Evolutionary conservation across 2,329 filamentous ascomycete genomes (phyloP), one percentile per base, ranked within the genome.

Genomic region (Neofusicoccum sp.): DNA sequence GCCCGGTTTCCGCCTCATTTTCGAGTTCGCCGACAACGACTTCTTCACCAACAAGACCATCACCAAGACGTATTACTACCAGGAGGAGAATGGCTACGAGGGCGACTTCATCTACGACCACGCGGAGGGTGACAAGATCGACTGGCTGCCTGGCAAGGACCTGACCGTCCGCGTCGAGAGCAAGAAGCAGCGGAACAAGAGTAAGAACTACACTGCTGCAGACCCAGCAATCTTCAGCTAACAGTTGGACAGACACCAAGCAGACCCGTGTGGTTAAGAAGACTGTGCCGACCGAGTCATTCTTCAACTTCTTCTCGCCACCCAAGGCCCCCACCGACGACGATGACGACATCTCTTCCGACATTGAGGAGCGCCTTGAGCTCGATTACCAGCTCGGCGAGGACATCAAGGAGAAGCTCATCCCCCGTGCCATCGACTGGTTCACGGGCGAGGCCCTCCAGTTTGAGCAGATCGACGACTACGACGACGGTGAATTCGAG

Each of bases 171-270:
- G 91, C 68, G 82, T 98, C 63, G 95, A 99, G 84, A 96, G 91
- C 84, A 99, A 99, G 87, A 99, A 99, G 85, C 95, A 99, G 82
- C 87, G 95, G 66, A 99, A 99, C 82, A 99, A 98, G 87, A 98
- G 95, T 99, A 83, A 81, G 86, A 75, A n/a, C n/a, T 16, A 40
- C 12, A 38, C 11, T 44, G 16, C 4, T 11, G 6, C 38, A 24
- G 20, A 33, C 7, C 12, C 3, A 8, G 6, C 33, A 7, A 12
- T 16, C n/a, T 11, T 12, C 26, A 3, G 40, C 59, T 61, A 36
- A 60, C 24, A 2, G 12, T 16, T 51, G 28, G 24, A n/a, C 12
- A 98, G 95, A 95, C 83, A 99, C 95, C 68, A 99, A 99, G 84
- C 95, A 99, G 78, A 99, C 95, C 64, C 91, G 95, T 67, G 91